Evolutionary conservation across 768 basidiomycete genomes (phyloP).

Genomic region (Exsudoporus frostii): DNA sequence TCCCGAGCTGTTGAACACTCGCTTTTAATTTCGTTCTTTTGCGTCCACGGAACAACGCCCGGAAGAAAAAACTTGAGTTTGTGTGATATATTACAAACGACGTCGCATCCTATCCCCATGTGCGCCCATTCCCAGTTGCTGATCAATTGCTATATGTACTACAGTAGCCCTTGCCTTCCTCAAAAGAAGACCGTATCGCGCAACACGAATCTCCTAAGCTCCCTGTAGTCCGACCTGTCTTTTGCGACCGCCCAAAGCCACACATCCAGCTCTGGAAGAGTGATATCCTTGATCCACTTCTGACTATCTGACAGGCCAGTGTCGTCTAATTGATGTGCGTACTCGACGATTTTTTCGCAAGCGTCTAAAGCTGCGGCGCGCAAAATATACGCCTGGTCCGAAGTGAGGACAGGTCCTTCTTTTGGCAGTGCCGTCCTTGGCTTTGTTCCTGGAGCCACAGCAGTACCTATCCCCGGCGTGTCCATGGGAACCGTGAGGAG

Average conservation of each 20-base stretch:
- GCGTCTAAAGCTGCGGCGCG: constrained; percentile 81
- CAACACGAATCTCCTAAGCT: constrained; percentile 63
- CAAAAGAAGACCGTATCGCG: constrained; percentile 69
- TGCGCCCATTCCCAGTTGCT: not conserved
- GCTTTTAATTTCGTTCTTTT: constrained; percentile 6
- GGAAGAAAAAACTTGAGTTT: not conserved
- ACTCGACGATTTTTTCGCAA: constrained; percentile 63
- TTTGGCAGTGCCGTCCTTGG: constrained; percentile 26
- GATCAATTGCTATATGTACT: not conserved
- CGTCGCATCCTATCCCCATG: constrained; percentile 2
- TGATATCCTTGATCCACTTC: constrained; percentile 55
- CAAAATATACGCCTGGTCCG: constrained; percentile 64
- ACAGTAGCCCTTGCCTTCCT: not conserved
- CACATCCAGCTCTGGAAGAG: constrained; percentile 59
- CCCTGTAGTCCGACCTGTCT: constrained; percentile 68
- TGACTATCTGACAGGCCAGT: constrained; percentile 25
- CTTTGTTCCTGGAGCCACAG: constrained; percentile 12
- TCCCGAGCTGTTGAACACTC: not conserved
- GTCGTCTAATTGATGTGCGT: constrained; percentile 39
- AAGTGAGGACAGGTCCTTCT: constrained; percentile 54
- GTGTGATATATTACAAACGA: not conserved
- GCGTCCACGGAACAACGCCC: not conserved
- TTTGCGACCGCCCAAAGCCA: constrained; percentile 88
- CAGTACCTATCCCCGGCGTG: constrained; percentile 1
- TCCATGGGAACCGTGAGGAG: constrained; percentile 38